Percentiles rank a stretch among this genome's conserved stretches.
Evolutionary conservation across 345 rosid genomes (phyloP).

Genomic region (Isatis tinctoria): DNA sequence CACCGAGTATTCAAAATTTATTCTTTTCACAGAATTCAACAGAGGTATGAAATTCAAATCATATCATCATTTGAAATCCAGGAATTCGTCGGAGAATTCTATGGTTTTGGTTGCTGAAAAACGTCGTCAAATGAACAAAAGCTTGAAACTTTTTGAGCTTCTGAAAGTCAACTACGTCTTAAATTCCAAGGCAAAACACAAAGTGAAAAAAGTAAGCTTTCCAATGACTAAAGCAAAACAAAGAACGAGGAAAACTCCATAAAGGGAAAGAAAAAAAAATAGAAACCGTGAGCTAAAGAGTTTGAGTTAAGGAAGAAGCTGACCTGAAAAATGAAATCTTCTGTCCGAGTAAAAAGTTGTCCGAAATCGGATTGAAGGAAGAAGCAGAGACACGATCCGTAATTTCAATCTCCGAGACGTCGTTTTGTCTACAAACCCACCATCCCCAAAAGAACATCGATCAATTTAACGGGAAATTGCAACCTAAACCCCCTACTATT

Average conservation of each 20-base stretch:
- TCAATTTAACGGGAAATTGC: neutral
- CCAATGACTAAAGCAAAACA: constrained; percentile 10
- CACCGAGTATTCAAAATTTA: neutral
- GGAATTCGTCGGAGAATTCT: neutral
- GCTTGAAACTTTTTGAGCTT: constrained; percentile 2
- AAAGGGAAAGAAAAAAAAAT: neutral
- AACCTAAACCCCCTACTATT: constrained; percentile 9
- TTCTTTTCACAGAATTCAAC: neutral
- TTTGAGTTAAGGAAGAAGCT: constrained; percentile 20
- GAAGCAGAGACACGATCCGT: constrained; percentile 35
- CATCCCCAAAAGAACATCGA: constrained; percentile 25
- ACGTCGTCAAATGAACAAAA: constrained; percentile 12
- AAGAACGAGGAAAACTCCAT: constrained; percentile 17
- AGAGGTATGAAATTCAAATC: neutral
- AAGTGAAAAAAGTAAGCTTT: constrained; percentile 11
- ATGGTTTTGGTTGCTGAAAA: neutral
- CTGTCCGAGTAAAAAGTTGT: constrained; percentile 26
- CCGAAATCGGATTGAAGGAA: constrained; percentile 29
- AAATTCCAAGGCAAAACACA: constrained; percentile 11
- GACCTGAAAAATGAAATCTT: constrained; percentile 20
- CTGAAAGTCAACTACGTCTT: constrained; percentile 26
- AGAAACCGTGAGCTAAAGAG: neutral
- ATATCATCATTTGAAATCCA: neutral
- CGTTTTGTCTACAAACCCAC: constrained; percentile 34
- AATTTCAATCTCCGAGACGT: constrained; percentile 28